Evolutionary conservation across 768 basidiomycete genomes (phyloP).

Genomic region (Lentinus tigrinus): DNA sequence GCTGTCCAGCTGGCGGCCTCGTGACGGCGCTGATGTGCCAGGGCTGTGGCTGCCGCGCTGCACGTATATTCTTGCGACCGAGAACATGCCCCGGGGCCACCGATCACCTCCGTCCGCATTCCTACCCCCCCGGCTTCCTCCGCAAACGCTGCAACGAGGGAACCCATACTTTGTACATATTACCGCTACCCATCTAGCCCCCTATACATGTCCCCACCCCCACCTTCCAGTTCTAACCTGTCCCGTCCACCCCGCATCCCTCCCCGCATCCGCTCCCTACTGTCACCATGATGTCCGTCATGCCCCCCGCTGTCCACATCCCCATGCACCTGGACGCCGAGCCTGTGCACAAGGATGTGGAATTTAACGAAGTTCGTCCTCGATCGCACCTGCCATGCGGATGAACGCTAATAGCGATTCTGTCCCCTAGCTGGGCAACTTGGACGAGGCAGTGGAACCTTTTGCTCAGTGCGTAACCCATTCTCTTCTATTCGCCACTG

Average conservation of each 20-base stretch:
- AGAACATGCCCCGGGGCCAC: slow-evolving; percentile 19
- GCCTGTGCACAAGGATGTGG: slow-evolving; percentile 22
- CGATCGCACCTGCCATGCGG: neutral
- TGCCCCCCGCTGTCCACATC: slow-evolving; percentile 25
- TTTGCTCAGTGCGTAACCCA: slow-evolving; percentile 53
- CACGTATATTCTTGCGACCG: slow-evolving; percentile 19
- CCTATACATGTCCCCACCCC: slow-evolving; percentile 15
- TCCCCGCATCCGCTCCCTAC: slow-evolving; percentile 4
- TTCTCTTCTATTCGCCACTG: neutral
- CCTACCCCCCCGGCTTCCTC: slow-evolving; percentile 26
- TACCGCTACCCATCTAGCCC: neutral
- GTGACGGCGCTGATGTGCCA: slow-evolving; percentile 13
- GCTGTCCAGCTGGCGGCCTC: slow-evolving; percentile 14
- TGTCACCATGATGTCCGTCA: slow-evolving; percentile 31
- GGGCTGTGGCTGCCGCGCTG: slow-evolving; percentile 16
- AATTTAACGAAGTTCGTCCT: slow-evolving; percentile 37
- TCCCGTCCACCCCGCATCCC: slow-evolving; percentile 5
- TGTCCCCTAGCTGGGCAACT: slow-evolving; percentile 43
- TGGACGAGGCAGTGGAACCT: slow-evolving; percentile 56
- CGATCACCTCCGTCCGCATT: slow-evolving; percentile 22
- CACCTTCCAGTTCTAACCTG: slow-evolving; percentile 4
- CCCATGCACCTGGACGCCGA: slow-evolving; percentile 25
- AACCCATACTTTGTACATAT: slow-evolving; percentile 16
- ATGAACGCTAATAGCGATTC: slow-evolving; percentile 10
- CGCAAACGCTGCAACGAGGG: slow-evolving; percentile 31